These are phyloP conservation scores for Tillandsia fasciculata DNA, from an alignment of 176 grass and related monocot genomes.

Conservation along the genomic window DNA sequence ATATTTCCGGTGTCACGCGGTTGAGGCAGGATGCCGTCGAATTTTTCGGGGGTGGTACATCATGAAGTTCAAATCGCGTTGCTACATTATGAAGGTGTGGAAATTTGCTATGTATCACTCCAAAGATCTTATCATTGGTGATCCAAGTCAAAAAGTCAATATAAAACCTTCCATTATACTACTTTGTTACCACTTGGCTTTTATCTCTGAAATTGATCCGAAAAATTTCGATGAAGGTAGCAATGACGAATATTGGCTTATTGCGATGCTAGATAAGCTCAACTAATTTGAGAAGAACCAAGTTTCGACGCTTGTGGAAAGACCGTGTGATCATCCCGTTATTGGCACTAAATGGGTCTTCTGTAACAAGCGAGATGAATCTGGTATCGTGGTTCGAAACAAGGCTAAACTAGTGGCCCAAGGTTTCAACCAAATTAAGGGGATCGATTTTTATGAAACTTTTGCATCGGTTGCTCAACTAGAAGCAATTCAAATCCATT, in stretches of 20 bases:
- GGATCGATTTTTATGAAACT: neutral
- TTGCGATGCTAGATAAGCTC: neutral
- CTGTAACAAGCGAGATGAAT: neutral
- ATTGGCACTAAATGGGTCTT: conserved; percentile 6
- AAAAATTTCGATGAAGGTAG: neutral
- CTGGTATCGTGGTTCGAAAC: neutral
- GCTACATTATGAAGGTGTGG: no score
- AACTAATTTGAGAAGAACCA: conserved; percentile 1
- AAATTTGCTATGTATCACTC: no score
- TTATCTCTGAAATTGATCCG: no score
- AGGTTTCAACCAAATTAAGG: neutral
- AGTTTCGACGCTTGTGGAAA: neutral
- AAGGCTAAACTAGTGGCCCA: conserved; percentile 2
- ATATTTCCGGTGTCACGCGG: no score
- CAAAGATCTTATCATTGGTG: neutral
- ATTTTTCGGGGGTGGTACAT: no score
- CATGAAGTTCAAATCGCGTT: no score
- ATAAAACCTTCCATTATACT: neutral
- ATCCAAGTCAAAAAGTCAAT: neutral
- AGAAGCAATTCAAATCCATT: neutral
- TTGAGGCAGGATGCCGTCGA: no score
- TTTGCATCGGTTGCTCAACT: conserved; percentile 7
- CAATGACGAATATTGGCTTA: neutral
- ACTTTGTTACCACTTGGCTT: neutral
- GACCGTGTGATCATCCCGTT: neutral